Percentiles rank a stretch among this genome's conserved stretches.
phyloP scores from a whole-genome alignment of 345 rosid genomes.

The Arabis hirsuta region DNA sequence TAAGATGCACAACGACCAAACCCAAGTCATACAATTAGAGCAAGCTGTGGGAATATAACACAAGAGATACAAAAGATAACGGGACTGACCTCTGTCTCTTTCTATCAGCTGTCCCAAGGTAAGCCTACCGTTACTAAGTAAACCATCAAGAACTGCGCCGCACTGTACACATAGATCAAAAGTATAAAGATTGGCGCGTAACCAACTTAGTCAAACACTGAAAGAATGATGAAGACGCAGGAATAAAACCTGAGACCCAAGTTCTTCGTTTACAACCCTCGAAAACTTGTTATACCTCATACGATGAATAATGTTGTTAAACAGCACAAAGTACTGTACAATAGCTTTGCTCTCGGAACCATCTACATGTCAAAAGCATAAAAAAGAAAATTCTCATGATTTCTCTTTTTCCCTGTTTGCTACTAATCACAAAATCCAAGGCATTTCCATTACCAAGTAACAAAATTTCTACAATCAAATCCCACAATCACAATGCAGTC shows the following conservation, averaged over 20 bases:
- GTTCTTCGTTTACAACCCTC: constrained; percentile 53
- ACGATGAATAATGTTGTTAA: constrained; percentile 73
- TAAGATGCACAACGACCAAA: constrained; percentile 12
- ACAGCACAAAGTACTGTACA: constrained; percentile 63
- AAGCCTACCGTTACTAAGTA: constrained; percentile 87
- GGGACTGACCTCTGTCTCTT: constrained; percentile 59
- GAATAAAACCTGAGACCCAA: constrained; percentile 57
- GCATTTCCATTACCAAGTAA: neutral
- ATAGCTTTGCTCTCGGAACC: constrained; percentile 51
- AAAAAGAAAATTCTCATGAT: neutral
- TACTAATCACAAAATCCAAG: neutral
- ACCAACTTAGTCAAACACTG: neutral
- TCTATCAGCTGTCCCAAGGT: constrained; percentile 72
- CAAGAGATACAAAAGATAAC: constrained; percentile 7
- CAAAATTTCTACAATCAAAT: neutral
- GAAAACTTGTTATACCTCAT: constrained; percentile 72
- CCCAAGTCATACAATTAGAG: neutral
- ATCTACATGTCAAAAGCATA: constrained; percentile 42
- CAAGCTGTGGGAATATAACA: constrained; percentile 5
- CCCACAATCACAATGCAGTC: constrained; percentile 1
- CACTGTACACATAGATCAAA: constrained; percentile 53
- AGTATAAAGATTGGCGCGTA: neutral
- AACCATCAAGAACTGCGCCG: constrained; percentile 63
- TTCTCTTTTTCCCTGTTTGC: constrained; percentile 8
- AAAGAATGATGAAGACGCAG: constrained; percentile 12